Base-by-base conservation (phyloP, 495 filamentous ascomycete genomes). In the Hypoxylon fragiforme region DNA sequence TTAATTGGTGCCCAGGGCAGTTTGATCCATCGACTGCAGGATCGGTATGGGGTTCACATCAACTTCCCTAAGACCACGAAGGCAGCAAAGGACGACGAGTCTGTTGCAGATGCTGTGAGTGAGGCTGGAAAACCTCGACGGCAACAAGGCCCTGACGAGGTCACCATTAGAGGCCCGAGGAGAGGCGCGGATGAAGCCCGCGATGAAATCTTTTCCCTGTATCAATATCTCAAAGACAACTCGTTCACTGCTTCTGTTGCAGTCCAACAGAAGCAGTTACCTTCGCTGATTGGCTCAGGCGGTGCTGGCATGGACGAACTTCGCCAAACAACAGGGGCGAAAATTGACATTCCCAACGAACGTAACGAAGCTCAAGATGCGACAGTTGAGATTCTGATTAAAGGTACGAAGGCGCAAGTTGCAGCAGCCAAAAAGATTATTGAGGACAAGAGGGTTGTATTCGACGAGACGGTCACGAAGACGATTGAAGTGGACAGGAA, bases 11-110 rank as follows among this genome's bases (percentile, higher is more conserved):
- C 86, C 46, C 83, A 86, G 53, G 94, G 94, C 35, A 84, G 85
- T 62, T 92, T 92, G 66, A 92, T 97, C 73, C 92, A 92, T 70
- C 91, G 90, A 63, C 79, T 96, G 9, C 89, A 95, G 70, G 87
- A 87, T 36, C 84, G 90, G 34, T 97, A 97, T 76, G 84, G 86
- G 54, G 92, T 97, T 32, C 86, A 91, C 44, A 90, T 99, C 55
- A 90, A 95, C 68, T 97, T 99, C 77, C 94, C 94, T 34, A 83
- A 88, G 16, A 84, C 84, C 2, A 70, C 78, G n/a, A 75, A 78
- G 58, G 57, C 66, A 35, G 63, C 62, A 47, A 83, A 80, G 50
- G 92, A 95, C 51, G 87, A 87, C 49, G 83, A 86, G 50, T 85
- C 82, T 7, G 75, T 78, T 42, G 79, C 75, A 1, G 92, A 92